These are phyloP conservation scores for Myochromella boudieri DNA, from an alignment of 768 basidiomycete genomes.

Conservation along the genomic window DNA sequence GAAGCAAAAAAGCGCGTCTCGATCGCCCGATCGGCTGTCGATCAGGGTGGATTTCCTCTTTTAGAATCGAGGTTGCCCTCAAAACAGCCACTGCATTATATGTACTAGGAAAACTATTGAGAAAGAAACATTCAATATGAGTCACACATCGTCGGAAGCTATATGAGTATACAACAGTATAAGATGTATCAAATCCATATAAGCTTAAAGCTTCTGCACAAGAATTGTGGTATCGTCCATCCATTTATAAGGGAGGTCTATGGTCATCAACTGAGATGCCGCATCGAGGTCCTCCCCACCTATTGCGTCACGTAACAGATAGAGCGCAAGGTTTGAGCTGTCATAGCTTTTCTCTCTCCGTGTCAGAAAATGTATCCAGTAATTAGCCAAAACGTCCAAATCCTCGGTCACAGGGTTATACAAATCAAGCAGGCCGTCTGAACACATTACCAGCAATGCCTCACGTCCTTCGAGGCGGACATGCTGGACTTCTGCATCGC, in stretches of 20 bases:
- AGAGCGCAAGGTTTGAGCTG: slow-evolving; percentile 35
- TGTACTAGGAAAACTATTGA: too few relatives aligned
- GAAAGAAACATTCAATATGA: too few relatives aligned
- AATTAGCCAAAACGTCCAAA: slow-evolving; percentile 26
- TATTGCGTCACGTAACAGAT: slow-evolving; percentile 42
- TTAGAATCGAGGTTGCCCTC: too few relatives aligned
- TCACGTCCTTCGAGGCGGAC: slow-evolving; percentile 29
- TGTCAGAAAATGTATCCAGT: slow-evolving; percentile 37
- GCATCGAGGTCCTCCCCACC: slow-evolving; percentile 41
- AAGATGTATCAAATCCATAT: too few relatives aligned
- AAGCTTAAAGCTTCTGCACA: slow-evolving; percentile 29
- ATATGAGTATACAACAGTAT: too few relatives aligned
- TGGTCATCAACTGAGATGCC: slow-evolving; percentile 45
- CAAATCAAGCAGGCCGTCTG: slow-evolving; percentile 52
- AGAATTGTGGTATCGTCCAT: slow-evolving; percentile 61
- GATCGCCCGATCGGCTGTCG: too few relatives aligned
- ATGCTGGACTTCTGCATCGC: slow-evolving; percentile 42
- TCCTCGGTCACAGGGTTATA: slow-evolving; percentile 32
- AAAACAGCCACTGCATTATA: too few relatives aligned
- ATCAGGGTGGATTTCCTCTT: too few relatives aligned
- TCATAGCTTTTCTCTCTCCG: slow-evolving; percentile 16
- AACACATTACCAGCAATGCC: slow-evolving; percentile 45
- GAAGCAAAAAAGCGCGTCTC: too few relatives aligned
- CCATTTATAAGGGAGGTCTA: slow-evolving; percentile 47
- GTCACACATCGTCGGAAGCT: too few relatives aligned